These are phyloP conservation scores for Naganishia liquefaciens DNA, from an alignment of 1,284 basidiomycete species.

Conservation along the genomic window DNA sequence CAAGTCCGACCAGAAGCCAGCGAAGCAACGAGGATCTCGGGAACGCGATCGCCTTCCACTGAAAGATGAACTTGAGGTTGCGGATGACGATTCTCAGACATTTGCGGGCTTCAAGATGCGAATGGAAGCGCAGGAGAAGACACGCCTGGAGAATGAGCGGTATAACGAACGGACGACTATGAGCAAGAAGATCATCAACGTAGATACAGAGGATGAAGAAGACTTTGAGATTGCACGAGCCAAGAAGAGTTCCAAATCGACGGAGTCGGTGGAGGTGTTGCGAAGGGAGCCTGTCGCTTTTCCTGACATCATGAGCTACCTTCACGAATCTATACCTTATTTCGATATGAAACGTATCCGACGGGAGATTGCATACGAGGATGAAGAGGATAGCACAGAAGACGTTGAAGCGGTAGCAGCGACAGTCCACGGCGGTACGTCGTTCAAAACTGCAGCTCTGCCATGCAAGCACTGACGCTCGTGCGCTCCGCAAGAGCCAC, in stretches of 20 bases:
- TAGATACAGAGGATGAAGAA: constrained; percentile 6
- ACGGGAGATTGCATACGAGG: background rate
- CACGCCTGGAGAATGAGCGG: constrained; percentile 1
- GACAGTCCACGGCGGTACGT: background rate
- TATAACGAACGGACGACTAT: background rate
- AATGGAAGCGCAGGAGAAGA: background rate
- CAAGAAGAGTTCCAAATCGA: background rate
- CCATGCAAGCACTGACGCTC: no score
- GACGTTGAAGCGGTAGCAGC: constrained; percentile 1
- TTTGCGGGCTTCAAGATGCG: constrained; percentile 24
- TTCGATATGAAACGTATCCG: background rate
- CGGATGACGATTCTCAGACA: constrained; percentile 20
- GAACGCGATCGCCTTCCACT: background rate
- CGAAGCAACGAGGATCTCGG: background rate
- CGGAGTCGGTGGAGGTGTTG: constrained; percentile 2
- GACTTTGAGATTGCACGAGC: background rate
- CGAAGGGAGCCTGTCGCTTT: background rate
- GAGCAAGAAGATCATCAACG: background rate
- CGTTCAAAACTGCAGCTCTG: no score
- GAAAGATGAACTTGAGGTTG: constrained; percentile 11
- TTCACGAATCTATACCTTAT: constrained; percentile 11
- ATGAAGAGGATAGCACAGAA: constrained; percentile 16
- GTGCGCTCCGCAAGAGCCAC: no score
- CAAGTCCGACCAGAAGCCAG: constrained; percentile 6
- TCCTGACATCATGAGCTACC: background rate